Conservation (phyloP, 2,329 filamentous ascomycete species). For the Fusarium sp. region DNA sequence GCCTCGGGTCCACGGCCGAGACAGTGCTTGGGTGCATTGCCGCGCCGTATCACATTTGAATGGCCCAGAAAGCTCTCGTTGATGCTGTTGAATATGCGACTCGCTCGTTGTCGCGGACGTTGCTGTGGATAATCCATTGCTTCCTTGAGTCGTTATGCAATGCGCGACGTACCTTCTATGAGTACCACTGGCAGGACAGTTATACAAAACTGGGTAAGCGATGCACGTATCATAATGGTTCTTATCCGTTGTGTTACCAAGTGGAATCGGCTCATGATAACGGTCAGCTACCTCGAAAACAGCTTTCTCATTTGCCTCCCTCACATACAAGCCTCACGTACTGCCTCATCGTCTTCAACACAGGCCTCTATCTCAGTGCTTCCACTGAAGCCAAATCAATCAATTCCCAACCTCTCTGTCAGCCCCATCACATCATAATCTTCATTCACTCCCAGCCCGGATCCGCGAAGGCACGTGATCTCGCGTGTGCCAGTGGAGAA, state of each 20-base stretch:
- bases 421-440: accelerated
- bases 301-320: neutral
- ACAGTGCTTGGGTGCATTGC: accelerated
- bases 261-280: no score
- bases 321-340: accelerated
- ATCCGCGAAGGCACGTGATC: neutral
- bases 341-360: accelerated
- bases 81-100: no score
- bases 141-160: no score
- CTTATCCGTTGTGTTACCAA: no score
- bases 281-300: no score
- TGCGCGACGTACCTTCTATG: no score
- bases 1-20: accelerated
- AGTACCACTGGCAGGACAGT: no score
- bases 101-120: no score
- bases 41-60: no score
- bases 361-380: accelerated
- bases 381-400: accelerated
- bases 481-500: neutral
- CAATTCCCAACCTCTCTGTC: accelerated
- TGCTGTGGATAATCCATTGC: no score
- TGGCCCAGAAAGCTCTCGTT: accelerated
- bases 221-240: no score
- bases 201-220: accelerated
- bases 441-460: neutral